Evolutionary conservation across 768 basidiomycete species (phyloP).

Genomic region (Auricularia cornea): DNA sequence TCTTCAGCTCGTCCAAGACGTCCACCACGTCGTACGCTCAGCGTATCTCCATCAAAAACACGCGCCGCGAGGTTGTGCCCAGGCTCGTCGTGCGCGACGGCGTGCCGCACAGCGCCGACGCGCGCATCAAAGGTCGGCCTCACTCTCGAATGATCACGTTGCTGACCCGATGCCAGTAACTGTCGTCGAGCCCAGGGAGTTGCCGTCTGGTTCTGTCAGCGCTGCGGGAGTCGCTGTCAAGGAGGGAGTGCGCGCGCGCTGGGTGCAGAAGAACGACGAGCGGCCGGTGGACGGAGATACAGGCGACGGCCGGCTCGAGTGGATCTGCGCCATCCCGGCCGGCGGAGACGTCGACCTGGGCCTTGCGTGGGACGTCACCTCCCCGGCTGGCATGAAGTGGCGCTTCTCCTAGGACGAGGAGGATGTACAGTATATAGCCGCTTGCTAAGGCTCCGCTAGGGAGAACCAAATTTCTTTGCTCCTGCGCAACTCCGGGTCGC

Average conservation of each 20-base stretch:
- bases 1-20: slow-evolving; percentile 2
- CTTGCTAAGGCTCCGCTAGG: too few species aligned
- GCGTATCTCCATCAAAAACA: slow-evolving; percentile 13
- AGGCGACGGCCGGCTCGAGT: slow-evolving; percentile 44
- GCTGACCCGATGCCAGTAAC: slow-evolving; percentile 1
- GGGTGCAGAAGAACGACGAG: slow-evolving; percentile 23
- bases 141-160: too few species aligned
- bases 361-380: slow-evolving; percentile 47
- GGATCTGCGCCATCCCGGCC: slow-evolving; percentile 37
- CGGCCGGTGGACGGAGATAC: slow-evolving; percentile 20
- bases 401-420: too few species aligned
- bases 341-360: slow-evolving; percentile 36
- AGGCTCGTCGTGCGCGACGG: slow-evolving; percentile 13
- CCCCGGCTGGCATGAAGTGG: slow-evolving; percentile 20
- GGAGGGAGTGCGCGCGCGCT: slow-evolving; percentile 7
- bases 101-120: slow-evolving; percentile 12
- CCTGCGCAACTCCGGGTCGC: too few species aligned
- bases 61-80: slow-evolving; percentile 4
- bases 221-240: slow-evolving; percentile 28
- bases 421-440: too few species aligned
- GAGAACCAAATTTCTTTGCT: too few species aligned
- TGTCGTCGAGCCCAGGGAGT: slow-evolving; percentile 11
- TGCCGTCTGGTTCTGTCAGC: slow-evolving; percentile 35
- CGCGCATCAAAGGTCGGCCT: slow-evolving; percentile 11
- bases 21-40: slow-evolving; percentile 9